phyloP scores from a whole-genome alignment of 805 yeast genomes.

The Priceomyces medius region DNA sequence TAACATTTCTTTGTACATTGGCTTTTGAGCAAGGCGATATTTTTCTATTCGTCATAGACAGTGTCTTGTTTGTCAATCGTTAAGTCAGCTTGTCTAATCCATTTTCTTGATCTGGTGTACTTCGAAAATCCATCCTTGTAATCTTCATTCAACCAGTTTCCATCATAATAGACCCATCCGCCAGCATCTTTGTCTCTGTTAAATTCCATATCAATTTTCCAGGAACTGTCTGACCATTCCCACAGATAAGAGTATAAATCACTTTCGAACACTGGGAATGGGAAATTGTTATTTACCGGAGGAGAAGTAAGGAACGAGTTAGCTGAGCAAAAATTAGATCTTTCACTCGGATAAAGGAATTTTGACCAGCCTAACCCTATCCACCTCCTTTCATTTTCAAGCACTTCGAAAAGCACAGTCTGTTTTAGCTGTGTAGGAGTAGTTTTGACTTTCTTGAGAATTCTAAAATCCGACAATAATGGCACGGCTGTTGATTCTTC shows the following conservation, averaged over 20 bases:
- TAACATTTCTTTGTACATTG: neutral
- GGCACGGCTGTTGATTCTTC: constrained; percentile 12
- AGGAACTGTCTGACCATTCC: constrained; percentile 56
- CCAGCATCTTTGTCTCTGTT: constrained; percentile 35
- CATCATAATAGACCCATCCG: constrained; percentile 59
- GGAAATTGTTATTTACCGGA: constrained; percentile 33
- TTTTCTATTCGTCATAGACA: constrained; percentile 15
- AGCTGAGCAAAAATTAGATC: constrained; percentile 48
- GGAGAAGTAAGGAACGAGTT: constrained; percentile 31
- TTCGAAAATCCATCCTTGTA: constrained; percentile 45
- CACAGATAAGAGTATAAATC: constrained; percentile 43
- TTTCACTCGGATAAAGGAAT: constrained; percentile 50
- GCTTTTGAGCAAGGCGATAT: too few relatives aligned
- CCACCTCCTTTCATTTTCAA: constrained; percentile 64
- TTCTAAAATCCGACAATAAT: constrained; percentile 35
- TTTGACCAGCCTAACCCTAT: constrained; percentile 60
- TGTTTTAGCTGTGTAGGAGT: constrained; percentile 47
- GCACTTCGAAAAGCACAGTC: constrained; percentile 47
- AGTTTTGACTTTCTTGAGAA: constrained; percentile 35
- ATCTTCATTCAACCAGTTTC: constrained; percentile 46
- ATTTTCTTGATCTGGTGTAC: constrained; percentile 52
- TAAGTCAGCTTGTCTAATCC: constrained; percentile 48
- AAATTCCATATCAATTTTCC: constrained; percentile 47
- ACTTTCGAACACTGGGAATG: constrained; percentile 44
- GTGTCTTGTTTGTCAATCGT: constrained; percentile 22